Conservation (phyloP, 2,329 filamentous ascomycete species). For the Penicillium hesseltinei region DNA sequence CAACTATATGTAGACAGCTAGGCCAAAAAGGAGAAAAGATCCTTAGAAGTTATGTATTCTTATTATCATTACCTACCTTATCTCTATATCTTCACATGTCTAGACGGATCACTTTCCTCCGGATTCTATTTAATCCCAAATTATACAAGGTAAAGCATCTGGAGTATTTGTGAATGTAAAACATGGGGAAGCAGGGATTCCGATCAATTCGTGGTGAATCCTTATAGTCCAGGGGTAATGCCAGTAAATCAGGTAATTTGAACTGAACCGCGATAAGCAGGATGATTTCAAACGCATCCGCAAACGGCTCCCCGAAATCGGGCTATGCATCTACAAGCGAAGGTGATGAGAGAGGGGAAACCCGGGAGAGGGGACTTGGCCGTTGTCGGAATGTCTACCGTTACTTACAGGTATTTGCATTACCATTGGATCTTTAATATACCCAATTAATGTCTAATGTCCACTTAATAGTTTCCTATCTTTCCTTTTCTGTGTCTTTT, state of each 20-base stretch:
- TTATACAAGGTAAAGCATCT: background rate
- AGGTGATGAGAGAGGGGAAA: slow-evolving; percentile 13
- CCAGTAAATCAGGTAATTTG: background rate
- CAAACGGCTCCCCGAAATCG: slow-evolving; percentile 30
- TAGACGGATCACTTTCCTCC: slow-evolving; percentile 6
- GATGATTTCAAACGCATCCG: slow-evolving; percentile 21
- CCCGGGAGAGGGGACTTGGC: slow-evolving; percentile 27
- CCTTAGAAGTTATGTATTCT: slow-evolving; percentile 19
- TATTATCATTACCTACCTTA: slow-evolving; percentile 19
- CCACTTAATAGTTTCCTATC: background rate
- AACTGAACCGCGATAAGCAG: slow-evolving; percentile 23
- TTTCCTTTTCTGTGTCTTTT: background rate
- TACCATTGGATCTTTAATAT: background rate
- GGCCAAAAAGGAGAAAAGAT: slow-evolving; percentile 18
- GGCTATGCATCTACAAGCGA: slow-evolving; percentile 12
- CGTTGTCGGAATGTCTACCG: slow-evolving; percentile 32
- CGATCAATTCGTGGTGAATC: background rate
- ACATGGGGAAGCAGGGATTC: background rate
- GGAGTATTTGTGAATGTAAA: background rate
- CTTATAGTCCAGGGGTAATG: background rate
- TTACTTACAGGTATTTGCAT: slow-evolving; percentile 12
- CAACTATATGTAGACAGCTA: background rate
- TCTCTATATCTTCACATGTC: slow-evolving; percentile 16
- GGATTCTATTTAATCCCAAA: background rate
- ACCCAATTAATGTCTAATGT: no score